Base-by-base conservation (phyloP, 2,329 filamentous ascomycete genomes). In the Colletotrichum cereale region DNA sequence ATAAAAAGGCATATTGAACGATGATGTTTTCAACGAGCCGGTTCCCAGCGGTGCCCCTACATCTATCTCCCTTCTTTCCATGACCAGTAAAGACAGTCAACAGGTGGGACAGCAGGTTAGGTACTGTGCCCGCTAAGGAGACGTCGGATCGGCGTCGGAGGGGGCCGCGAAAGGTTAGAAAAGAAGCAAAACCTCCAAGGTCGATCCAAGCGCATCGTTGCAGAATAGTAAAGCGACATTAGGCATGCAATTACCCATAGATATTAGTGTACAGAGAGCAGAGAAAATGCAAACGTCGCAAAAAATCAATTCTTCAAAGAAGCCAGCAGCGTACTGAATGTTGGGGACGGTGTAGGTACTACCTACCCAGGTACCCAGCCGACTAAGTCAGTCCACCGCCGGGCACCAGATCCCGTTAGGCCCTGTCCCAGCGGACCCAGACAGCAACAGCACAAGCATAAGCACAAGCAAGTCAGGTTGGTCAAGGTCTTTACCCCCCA, bases 401-500 rank as follows among this genome's bases (percentile, higher is more conserved):
- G 38, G 34, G 44, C 44, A 53, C 34, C 53, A 47, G 42, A 26
- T 56, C 62, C 31, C 42, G 14, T 60, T 24, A 44, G 53, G 53
- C 53, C 36, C 53, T 48, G 42, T 55, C 16, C 40, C 63, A 66
- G 63, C 63, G 34, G 31, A 7, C 5, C 52, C 52, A 36, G 52
- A 21, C 16, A 52, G 47, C 24, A 29, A 11, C 34, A 64, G 53
- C 62, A 16, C n/a, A 63, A 42, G 52, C 56, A 55, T 31, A 55
- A 36, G 21, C 11, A n/a, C 31, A 40, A 52, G 44, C 64, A 52
- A 18, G 62, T 52, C 67, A 42, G 64, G 52, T 67, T 64, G 68
- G 68, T 52, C 64, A 62, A 67, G 57, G 47, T 68, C 58, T 52
- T 38, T 18, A 14, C 61, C 47, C 64, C 53, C 52, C 14, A 69